Base-by-base conservation (phyloP, 768 basidiomycete species). In the Xanthoconium purpureum region DNA sequence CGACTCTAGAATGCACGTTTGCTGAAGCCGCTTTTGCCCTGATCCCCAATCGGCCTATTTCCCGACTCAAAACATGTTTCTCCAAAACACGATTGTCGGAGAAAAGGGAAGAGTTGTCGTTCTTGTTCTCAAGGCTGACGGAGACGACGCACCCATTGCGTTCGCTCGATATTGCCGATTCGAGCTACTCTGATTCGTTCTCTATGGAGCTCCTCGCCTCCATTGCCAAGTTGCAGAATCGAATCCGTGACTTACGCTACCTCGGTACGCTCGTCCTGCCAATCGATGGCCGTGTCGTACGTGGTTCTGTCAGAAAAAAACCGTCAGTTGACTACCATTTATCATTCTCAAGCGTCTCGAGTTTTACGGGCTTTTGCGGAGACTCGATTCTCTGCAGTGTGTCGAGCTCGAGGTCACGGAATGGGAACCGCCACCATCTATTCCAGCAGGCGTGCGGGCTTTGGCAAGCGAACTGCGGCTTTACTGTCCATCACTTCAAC, bases 1-100 rank as follows among this genome's bases (percentile, higher is more conserved):
- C 79, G 6, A 78, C 72, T 28, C 67, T 88, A 40, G 84, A 87
- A 69, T 88, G 87, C 68, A 85, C 85, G 2, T 87, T 87, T 67
- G 72, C 80, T 17, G 85, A 85, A 68, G 87, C 85, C 1, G 85
- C 82, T 5, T 74, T 75, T 47, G 76, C 76, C 15, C 69, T 88
- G 11, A 77, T 82, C 20, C 84, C 86, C 1, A 75, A 75, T 12
- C 77, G 86, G 3, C 85, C 86, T 8, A 69, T 89, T 39, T 77
- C 80, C 2, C 80, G 79, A 52, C 75, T 88, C 54, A 88, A 88
- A 69, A 86, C 85, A 7, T 87, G 86, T 63, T 84, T 88, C 67
- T 85, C 85, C 24, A 74, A 75, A 50, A 73, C 80, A n/a, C 74
- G 73, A 49, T 50, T 71, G 2, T 64, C 60, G 6, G 81, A 80